These are phyloP conservation scores for Pholiota adiposa DNA, from an alignment of 1,284 basidiomycete species.

Conservation along the genomic window DNA sequence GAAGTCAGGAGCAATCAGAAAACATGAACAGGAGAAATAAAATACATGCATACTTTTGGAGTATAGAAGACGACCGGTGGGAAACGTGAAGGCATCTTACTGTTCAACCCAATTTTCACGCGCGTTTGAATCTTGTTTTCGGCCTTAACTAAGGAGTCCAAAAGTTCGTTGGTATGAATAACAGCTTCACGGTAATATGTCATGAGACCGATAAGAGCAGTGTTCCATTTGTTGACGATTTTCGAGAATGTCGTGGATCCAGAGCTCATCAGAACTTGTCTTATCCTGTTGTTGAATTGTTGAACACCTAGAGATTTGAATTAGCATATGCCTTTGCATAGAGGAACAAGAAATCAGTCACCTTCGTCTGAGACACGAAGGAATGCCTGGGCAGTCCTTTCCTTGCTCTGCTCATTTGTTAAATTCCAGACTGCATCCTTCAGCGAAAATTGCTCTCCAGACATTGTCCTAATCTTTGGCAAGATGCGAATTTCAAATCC, in stretches of 20 bases:
- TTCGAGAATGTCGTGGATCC: slow-evolving; percentile 99
- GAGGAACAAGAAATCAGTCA: slow-evolving; percentile 20
- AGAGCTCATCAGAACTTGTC: slow-evolving; percentile 98
- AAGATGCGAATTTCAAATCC: slow-evolving; percentile 98
- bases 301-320: slow-evolving; percentile 69
- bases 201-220: slow-evolving; percentile 92
- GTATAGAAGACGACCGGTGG: slow-evolving; percentile 97
- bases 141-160: slow-evolving; percentile 93
- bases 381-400: slow-evolving; percentile 97
- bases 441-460: slow-evolving; percentile 94
- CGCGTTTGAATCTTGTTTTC: slow-evolving; percentile 99
- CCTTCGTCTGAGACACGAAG: slow-evolving; percentile 96
- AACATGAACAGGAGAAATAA: neutral
- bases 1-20: slow-evolving; percentile 13
- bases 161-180: slow-evolving; percentile 94
- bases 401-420: slow-evolving; percentile 95
- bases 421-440: slow-evolving; percentile 99
- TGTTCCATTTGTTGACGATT: slow-evolving; percentile 99
- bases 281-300: slow-evolving; percentile 95
- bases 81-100: slow-evolving; percentile 99
- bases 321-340: slow-evolving; percentile 19
- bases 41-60: slow-evolving; percentile 61
- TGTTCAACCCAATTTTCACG: slow-evolving; percentile 98
- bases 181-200: slow-evolving; percentile 99
- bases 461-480: slow-evolving; percentile 93